Percentiles rank a stretch among this genome's conserved stretches.
Conservation (phyloP, 805 yeast species). For the Cyberlindnera misumaiensis region DNA sequence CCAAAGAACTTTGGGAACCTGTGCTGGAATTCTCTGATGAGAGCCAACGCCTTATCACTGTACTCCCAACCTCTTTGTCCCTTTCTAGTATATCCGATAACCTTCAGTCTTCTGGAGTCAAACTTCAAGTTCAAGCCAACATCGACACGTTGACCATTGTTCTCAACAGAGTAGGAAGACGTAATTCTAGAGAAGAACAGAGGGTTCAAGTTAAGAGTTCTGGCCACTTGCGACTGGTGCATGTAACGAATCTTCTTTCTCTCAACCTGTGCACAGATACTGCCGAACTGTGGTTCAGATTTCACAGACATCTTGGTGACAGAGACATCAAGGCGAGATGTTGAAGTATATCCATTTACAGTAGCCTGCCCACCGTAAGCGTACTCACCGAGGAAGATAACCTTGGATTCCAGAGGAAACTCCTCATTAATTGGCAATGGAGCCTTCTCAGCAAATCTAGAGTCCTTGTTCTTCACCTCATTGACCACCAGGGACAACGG, state of each 20-base stretch:
- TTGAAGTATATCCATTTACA: constrained; percentile 51
- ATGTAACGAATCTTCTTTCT: constrained; percentile 47
- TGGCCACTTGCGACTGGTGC: constrained; percentile 60
- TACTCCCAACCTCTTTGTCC: constrained; percentile 71
- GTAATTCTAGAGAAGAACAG: constrained; percentile 72
- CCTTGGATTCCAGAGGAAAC: constrained; percentile 66
- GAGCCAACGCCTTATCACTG: constrained; percentile 63
- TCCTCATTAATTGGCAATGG: constrained; percentile 78
- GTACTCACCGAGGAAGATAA: constrained; percentile 74
- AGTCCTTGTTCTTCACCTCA: constrained; percentile 64
- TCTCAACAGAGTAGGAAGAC: constrained; percentile 58
- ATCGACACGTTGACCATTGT: constrained; percentile 48
- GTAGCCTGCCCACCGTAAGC: constrained; percentile 81
- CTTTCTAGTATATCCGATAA: constrained; percentile 77
- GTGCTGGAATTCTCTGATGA: constrained; percentile 53
- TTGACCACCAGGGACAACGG: constrained; percentile 84
- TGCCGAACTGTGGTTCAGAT: constrained; percentile 62
- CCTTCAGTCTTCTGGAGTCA: constrained; percentile 74
- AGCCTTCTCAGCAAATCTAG: constrained; percentile 61
- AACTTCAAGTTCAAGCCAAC: constrained; percentile 82
- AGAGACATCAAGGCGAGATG: constrained; percentile 40
- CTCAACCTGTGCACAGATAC: constrained; percentile 52
- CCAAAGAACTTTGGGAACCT: constrained; percentile 59
- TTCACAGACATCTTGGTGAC: constrained; percentile 43
- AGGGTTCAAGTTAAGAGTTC: constrained; percentile 48